Percentiles rank a stretch among this genome's conserved stretches.
These are phyloP conservation scores for Leucocoprinus leucothites DNA, from an alignment of 768 basidiomycete species.

Conservation along the genomic window DNA sequence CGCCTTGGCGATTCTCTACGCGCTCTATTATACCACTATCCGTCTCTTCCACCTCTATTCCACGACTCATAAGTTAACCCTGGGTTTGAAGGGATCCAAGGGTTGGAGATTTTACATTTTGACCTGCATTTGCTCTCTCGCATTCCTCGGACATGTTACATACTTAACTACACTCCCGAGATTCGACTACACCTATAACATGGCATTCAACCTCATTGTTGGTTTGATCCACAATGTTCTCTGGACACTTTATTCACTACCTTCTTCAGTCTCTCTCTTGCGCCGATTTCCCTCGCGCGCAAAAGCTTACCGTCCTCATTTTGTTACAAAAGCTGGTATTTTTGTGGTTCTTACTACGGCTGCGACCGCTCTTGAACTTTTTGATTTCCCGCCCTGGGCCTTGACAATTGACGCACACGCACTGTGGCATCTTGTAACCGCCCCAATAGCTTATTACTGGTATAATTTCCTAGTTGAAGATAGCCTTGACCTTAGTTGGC, in stretches of 20 bases:
- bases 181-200: constrained; percentile 95
- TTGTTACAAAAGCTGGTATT: constrained; percentile 48
- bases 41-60: constrained; percentile 75
- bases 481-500: constrained; percentile 68
- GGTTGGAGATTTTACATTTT: constrained; percentile 31
- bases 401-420: constrained; percentile 86
- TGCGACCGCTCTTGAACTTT: constrained; percentile 78
- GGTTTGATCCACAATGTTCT: constrained; percentile 78
- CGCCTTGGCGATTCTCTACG: constrained; percentile 76
- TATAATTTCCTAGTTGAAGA: constrained; percentile 82
- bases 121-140: constrained; percentile 48
- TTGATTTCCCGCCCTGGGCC: constrained; percentile 85
- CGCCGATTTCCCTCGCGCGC: constrained; percentile 53
- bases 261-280: constrained; percentile 41
- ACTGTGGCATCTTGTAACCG: constrained; percentile 89
- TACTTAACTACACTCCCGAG: constrained; percentile 75
- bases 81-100: constrained; percentile 20
- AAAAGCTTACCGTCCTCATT: constrained; percentile 55
- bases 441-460: constrained; percentile 75
- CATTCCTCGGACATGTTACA: constrained; percentile 68
- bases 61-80: constrained; percentile 21
- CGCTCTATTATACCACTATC: constrained; percentile 73
- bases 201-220: constrained; percentile 73
- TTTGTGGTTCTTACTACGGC: constrained; percentile 70
- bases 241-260: constrained; percentile 76